A percentile compares a stretch with the other conserved stretches of the same genome.
Conservation (phyloP, 371 early-diverging fungal genomes). For the Dichotomocladium elegans region DNA sequence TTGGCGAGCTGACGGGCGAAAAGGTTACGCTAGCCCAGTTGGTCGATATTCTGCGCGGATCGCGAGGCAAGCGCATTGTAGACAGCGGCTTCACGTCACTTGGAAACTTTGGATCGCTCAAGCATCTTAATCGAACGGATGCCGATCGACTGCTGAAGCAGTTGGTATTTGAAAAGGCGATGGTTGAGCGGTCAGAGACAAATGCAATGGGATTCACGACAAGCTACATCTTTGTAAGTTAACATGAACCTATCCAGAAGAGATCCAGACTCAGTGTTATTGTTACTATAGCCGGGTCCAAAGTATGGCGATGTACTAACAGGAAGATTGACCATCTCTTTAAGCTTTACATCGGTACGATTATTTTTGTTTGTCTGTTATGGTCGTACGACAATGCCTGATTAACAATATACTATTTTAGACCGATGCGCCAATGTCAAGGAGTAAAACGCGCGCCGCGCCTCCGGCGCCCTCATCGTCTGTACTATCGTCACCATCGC, state of each 20-base stretch:
- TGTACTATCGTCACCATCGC: not conserved
- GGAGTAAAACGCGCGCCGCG: not conserved
- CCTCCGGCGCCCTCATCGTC: not conserved
- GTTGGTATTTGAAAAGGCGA: constrained; percentile 54
- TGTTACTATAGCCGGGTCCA: not conserved
- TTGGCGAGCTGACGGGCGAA: constrained; percentile 33
- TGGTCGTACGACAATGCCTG: not conserved
- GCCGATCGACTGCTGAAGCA: constrained; percentile 66
- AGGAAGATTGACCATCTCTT: not conserved
- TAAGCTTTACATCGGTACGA: not conserved
- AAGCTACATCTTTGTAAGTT: constrained; percentile 17
- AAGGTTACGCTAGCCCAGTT: constrained; percentile 72
- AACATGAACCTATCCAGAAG: not conserved
- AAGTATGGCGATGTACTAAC: not conserved
- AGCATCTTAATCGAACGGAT: constrained; percentile 45
- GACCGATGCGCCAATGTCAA: too few relatives aligned
- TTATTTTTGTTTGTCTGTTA: not conserved
- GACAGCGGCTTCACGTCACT: constrained; percentile 48
- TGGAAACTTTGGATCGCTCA: constrained; percentile 64
- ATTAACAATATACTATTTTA: too few relatives aligned
- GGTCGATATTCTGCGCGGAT: constrained; percentile 82
- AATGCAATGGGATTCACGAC: constrained; percentile 16
- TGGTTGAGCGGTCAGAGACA: constrained; percentile 56
- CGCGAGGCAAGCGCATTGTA: constrained; percentile 52
- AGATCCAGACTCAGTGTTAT: not conserved